Conservation (phyloP, 768 basidiomycete genomes). For the Boletus vinaceobasis region DNA sequence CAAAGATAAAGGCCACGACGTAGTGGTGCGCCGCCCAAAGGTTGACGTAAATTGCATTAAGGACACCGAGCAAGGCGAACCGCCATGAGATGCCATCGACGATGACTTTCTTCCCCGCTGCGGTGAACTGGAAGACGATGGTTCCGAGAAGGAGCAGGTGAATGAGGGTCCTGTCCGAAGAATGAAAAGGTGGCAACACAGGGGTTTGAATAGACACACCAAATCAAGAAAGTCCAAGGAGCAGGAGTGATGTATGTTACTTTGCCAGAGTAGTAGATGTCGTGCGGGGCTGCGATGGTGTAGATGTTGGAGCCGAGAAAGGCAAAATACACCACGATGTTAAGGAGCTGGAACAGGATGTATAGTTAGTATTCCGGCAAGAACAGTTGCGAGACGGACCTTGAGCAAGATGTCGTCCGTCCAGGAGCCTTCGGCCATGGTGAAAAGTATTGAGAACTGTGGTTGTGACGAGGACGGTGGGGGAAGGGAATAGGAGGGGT, state of each 20-base stretch:
- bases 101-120: slow-evolving; percentile 69
- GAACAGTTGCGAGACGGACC: slow-evolving; percentile 33
- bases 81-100: slow-evolving; percentile 90
- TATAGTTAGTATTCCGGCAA: not conserved
- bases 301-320: slow-evolving; percentile 92
- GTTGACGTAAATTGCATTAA: slow-evolving; percentile 89
- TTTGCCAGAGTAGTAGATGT: slow-evolving; percentile 69
- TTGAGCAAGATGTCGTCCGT: slow-evolving; percentile 82
- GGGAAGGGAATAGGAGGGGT: slow-evolving; percentile 20
- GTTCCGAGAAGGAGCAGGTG: slow-evolving; percentile 90
- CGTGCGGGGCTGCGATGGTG: slow-evolving; percentile 72
- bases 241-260: slow-evolving; percentile 95
- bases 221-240: slow-evolving; percentile 88
- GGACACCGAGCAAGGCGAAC: slow-evolving; percentile 80
- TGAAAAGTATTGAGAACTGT: slow-evolving; percentile 10
- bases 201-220: slow-evolving; percentile 42
- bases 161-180: slow-evolving; percentile 65
- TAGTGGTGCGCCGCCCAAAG: slow-evolving; percentile 80
- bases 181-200: slow-evolving; percentile 8
- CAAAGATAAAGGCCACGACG: slow-evolving; percentile 78
- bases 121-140: slow-evolving; percentile 86
- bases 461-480: slow-evolving; percentile 3
- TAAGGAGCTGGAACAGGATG: slow-evolving; percentile 50
- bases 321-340: slow-evolving; percentile 77
- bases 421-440: slow-evolving; percentile 59